Evolutionary conservation across 2,329 filamentous ascomycete genomes (phyloP).

Genomic region (Eurotiales sp.): DNA sequence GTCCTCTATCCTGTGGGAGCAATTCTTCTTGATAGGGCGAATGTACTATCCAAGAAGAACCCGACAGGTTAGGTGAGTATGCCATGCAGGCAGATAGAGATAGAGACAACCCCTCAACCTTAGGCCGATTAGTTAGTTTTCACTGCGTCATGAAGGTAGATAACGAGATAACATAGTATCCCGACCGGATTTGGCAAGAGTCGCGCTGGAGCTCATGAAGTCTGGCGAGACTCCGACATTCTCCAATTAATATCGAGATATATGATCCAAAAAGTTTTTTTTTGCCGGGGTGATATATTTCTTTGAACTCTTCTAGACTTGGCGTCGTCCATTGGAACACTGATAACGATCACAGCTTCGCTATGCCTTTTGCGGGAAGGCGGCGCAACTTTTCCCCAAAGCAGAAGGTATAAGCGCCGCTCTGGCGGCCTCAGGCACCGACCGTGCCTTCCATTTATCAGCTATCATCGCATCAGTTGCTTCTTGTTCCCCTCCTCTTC

Average conservation of each 20-base stretch:
- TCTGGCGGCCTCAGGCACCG: conserved; percentile 5
- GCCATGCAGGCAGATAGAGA: no score
- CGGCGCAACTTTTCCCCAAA: conserved; percentile 14
- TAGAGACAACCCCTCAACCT: not conserved
- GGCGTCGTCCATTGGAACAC: no score
- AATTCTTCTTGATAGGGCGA: conserved; percentile 17
- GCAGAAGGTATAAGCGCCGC: conserved; percentile 6
- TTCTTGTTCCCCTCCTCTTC: not conserved
- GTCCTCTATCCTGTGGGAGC: conserved; percentile 25
- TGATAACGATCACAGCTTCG: no score
- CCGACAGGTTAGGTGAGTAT: not conserved
- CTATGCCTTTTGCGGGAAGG: no score
- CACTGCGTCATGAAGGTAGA: not conserved
- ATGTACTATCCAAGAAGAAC: not conserved
- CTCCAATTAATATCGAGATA: no score
- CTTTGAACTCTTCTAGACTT: no score
- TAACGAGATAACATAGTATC: no score
- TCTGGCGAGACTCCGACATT: not conserved
- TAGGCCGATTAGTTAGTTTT: not conserved
- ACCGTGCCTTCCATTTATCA: not conserved
- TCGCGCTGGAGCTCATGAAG: not conserved
- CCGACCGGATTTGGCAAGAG: not conserved
- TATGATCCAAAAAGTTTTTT: no score
- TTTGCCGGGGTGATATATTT: no score
- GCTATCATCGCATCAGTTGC: not conserved